These are phyloP conservation scores for Pelargonium citronellum DNA, from an alignment of 441 rosid genomes.

Conservation along the genomic window DNA sequence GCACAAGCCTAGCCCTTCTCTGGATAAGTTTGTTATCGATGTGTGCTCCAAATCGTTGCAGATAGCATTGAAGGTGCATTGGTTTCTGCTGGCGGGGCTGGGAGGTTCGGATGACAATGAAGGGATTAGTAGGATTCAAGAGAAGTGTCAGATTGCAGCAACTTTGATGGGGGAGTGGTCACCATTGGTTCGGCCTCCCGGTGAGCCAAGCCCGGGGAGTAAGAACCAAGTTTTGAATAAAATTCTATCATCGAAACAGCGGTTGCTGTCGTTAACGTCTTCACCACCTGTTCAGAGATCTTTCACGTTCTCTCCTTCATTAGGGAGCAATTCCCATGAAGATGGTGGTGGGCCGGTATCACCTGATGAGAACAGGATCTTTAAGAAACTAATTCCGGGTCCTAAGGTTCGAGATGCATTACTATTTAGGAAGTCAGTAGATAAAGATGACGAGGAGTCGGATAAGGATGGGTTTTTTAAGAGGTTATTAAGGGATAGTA, in stretches of 20 bases:
- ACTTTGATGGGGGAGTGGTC: slow-evolving; percentile 97
- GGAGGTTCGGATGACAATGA: slow-evolving; percentile 95
- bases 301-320: slow-evolving; percentile 57
- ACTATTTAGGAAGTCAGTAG: slow-evolving; percentile 85
- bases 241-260: slow-evolving; percentile 78
- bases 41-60: slow-evolving; percentile 74
- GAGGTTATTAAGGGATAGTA: slow-evolving; percentile 71
- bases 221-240: slow-evolving; percentile 86
- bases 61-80: slow-evolving; percentile 90
- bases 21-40: slow-evolving; percentile 97
- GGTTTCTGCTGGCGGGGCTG: slow-evolving; percentile 94
- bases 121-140: slow-evolving; percentile 90
- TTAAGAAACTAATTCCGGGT: slow-evolving; percentile 85
- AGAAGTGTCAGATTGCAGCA: slow-evolving; percentile 93
- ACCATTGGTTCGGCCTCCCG: slow-evolving; percentile 53
- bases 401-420: slow-evolving; percentile 91
- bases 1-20: slow-evolving; percentile 93
- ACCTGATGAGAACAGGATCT: slow-evolving; percentile 73
- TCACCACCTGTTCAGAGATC: slow-evolving; percentile 70
- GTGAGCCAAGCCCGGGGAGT: slow-evolving; percentile 61
- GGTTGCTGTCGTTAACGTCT: slow-evolving; percentile 69
- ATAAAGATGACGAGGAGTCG: slow-evolving; percentile 78
- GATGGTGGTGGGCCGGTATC: slow-evolving; percentile 52
- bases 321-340: slow-evolving; percentile 52
- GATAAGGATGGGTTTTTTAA: slow-evolving; percentile 90